These are phyloP conservation scores for Fusarium sp. DNA, from an alignment of 2,329 filamentous ascomycete genomes.

Conservation along the genomic window DNA sequence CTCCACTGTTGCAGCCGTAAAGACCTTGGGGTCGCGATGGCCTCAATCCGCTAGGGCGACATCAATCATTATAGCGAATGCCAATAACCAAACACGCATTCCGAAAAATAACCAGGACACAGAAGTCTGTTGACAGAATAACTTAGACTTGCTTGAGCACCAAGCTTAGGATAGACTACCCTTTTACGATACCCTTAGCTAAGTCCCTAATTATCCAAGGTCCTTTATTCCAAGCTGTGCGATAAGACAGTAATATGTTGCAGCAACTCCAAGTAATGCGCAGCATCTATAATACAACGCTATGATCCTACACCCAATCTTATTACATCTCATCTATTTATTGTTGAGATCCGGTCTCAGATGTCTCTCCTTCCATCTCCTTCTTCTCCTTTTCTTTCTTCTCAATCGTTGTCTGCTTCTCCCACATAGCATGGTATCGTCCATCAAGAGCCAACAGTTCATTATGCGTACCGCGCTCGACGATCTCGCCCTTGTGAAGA, in stretches of 20 bases:
- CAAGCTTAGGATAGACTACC: too few species aligned
- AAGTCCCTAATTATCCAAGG: too few species aligned
- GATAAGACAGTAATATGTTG: not conserved
- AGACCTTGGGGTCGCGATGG: not conserved
- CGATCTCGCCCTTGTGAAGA: conserved; percentile 61
- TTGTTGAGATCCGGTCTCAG: conserved; percentile 19
- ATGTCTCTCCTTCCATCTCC: conserved; percentile 34
- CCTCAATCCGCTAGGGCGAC: not conserved
- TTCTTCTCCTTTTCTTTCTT: conserved; percentile 51
- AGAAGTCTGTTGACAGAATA: too few species aligned
- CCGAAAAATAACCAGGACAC: too few species aligned
- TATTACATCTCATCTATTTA: not conserved
- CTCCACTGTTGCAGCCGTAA: not conserved
- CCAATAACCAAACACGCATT: too few species aligned
- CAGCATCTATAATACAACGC: not conserved
- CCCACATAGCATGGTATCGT: conserved; percentile 64
- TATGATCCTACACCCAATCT: not conserved
- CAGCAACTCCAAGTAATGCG: not conserved
- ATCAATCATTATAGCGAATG: not conserved
- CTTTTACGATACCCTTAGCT: too few species aligned
- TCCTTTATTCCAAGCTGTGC: not conserved
- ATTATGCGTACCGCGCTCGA: conserved; percentile 62
- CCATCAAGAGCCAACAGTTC: conserved; percentile 59
- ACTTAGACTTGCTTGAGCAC: too few species aligned
- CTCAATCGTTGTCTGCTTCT: conserved; percentile 59